phyloP scores from a whole-genome alignment of 164 flowering plant genomes.

The Liriodendron chinense region DNA sequence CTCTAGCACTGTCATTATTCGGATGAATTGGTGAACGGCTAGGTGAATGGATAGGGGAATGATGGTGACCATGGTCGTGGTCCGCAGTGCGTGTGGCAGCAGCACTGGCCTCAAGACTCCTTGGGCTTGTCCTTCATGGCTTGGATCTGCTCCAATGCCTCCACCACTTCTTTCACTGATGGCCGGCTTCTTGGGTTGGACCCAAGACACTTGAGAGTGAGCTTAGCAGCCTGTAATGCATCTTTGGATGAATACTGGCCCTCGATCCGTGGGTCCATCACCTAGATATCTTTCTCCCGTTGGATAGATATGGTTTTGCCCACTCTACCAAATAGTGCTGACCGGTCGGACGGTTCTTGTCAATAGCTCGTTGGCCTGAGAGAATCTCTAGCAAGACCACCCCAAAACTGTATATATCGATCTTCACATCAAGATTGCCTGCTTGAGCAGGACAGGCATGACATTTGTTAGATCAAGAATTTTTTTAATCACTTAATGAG shows the following conservation, averaged over 20 bases:
- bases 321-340: conserved; percentile 67
- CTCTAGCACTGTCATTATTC: neutral
- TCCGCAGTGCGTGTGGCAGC: too few species aligned
- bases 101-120: conserved; percentile 18
- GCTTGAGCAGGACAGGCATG: conserved; percentile 12
- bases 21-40: neutral
- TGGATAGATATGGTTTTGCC: conserved; percentile 54
- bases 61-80: neutral
- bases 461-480: too few species aligned
- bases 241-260: conserved; percentile 59
- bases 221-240: conserved; percentile 53
- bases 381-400: conserved; percentile 78
- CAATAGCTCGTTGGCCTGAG: conserved; percentile 65
- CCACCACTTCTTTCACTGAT: conserved; percentile 71
- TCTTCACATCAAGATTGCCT: conserved; percentile 89
- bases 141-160: conserved; percentile 44
- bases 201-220: conserved; percentile 55
- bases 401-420: conserved; percentile 86
- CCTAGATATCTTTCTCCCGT: conserved; percentile 44
- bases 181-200: conserved; percentile 62
- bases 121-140: conserved; percentile 32
- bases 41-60: neutral
- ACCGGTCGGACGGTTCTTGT: conserved; percentile 59
- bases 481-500: too few species aligned
- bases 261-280: conserved; percentile 58